Evolutionary conservation across 306 rosid species (phyloP).

Genomic region (Quercus agrifolia): DNA sequence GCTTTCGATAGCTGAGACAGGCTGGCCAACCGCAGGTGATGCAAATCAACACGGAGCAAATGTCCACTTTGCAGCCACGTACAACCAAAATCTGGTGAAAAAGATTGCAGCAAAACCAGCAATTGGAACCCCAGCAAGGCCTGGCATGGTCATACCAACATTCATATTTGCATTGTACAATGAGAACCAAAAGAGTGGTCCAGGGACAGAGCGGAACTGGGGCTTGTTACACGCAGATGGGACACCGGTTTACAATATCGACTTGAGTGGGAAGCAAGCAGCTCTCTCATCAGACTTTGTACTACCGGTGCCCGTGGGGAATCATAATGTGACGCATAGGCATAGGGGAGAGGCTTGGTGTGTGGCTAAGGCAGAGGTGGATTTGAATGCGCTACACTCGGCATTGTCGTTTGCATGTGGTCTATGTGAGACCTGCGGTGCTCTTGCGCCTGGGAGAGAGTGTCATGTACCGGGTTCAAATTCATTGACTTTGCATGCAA

Average conservation of each 20-base stretch:
- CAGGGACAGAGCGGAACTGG: conserved; percentile 75
- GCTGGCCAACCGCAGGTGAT: conserved; percentile 73
- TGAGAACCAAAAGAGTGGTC: conserved; percentile 65
- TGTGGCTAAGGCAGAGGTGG: conserved; percentile 34
- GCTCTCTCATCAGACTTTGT: too few species aligned
- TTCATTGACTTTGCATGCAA: conserved; percentile 38
- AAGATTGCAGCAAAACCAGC: conserved; percentile 51
- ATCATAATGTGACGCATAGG: too few species aligned
- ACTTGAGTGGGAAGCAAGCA: conserved; percentile 41
- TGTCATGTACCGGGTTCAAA: conserved; percentile 42
- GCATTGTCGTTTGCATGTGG: conserved; percentile 27
- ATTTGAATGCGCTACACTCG: conserved; percentile 15
- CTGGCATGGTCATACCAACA: conserved; percentile 52
- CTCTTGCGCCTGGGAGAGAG: conserved; percentile 37
- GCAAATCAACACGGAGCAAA: conserved; percentile 51
- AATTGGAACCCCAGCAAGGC: conserved; percentile 66
- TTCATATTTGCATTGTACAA: conserved; percentile 69
- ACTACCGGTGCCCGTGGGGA: too few species aligned
- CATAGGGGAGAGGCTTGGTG: conserved; percentile 43
- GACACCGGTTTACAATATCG: conserved; percentile 53
- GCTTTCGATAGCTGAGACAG: conserved; percentile 62
- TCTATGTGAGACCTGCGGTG: conserved; percentile 33
- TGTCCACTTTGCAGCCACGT: conserved; percentile 56
- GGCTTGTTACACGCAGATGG: conserved; percentile 60
- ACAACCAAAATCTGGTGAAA: conserved; percentile 55